These are phyloP conservation scores for Puya raimondii DNA, from an alignment of 176 grass and related monocot genomes.

Conservation along the genomic window DNA sequence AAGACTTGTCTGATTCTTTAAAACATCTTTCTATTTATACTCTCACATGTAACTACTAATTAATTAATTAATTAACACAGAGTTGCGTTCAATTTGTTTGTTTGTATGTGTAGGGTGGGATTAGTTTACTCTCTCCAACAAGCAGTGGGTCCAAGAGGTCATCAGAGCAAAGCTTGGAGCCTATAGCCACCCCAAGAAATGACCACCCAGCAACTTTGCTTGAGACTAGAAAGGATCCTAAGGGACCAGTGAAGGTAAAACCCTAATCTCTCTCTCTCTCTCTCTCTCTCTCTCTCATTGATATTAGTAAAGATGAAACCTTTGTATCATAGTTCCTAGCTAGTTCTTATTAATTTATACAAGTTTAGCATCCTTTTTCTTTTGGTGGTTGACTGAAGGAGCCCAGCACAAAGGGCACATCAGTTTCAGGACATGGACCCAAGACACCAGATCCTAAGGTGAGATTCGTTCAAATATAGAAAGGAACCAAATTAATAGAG, in stretches of 20 bases:
- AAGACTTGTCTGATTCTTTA: no score
- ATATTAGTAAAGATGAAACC: no score
- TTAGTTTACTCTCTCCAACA: slow-evolving; percentile 62
- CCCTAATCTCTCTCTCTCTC: background rate
- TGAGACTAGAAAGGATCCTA: slow-evolving; percentile 48
- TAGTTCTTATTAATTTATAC: no score
- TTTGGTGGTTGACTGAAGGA: slow-evolving; percentile 51
- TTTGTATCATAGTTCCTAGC: no score
- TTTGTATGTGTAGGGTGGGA: slow-evolving; percentile 42
- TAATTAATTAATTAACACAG: no score
- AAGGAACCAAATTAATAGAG: background rate
- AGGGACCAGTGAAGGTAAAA: slow-evolving; percentile 54
- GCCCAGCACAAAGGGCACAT: slow-evolving; percentile 37
- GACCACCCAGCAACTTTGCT: slow-evolving; percentile 38
- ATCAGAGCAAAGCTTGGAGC: slow-evolving; percentile 44
- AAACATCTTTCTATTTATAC: background rate
- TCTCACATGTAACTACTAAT: no score
- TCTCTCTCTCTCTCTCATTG: background rate
- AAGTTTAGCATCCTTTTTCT: background rate
- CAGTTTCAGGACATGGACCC: slow-evolving; percentile 37
- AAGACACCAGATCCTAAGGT: slow-evolving; percentile 70
- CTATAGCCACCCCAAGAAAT: slow-evolving; percentile 38
- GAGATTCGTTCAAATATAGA: slow-evolving; percentile 7
- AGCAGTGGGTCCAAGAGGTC: slow-evolving; percentile 53
- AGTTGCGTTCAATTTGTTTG: background rate